A percentile compares a stretch with the other conserved stretches of the same genome.
phyloP scores from a whole-genome alignment of 768 basidiomycete genomes.

The Epithele typhae region DNA sequence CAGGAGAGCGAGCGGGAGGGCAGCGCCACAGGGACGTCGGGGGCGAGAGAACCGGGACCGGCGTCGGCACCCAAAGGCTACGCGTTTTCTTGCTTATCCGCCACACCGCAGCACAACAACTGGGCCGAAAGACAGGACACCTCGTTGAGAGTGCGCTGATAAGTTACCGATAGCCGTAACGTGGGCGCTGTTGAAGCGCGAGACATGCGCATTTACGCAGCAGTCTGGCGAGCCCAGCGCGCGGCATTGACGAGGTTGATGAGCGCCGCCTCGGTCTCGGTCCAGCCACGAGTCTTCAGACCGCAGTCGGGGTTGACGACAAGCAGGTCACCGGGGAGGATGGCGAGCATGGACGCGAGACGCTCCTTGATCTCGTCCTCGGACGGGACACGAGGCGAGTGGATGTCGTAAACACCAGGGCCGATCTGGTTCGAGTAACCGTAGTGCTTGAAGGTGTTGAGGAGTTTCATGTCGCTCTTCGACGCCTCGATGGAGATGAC shows the following conservation, averaged over 20 bases:
- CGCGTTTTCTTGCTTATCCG: conserved; percentile 16
- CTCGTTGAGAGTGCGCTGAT: conserved; percentile 30
- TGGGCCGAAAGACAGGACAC: conserved; percentile 27
- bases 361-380: conserved; percentile 94
- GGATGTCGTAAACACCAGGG: conserved; percentile 98
- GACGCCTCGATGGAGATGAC: conserved; percentile 99
- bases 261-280: conserved; percentile 91
- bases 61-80: conserved; percentile 17
- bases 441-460: conserved; percentile 91
- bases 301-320: conserved; percentile 98
- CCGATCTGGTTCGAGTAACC: conserved; percentile 98
- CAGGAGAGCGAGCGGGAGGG: no score
- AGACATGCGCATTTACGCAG: conserved; percentile 53
- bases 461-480: conserved; percentile 97
- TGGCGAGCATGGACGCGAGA: conserved; percentile 75
- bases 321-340: conserved; percentile 76
- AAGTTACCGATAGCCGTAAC: conserved; percentile 52
- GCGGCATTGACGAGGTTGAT: conserved; percentile 87
- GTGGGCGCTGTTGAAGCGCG: conserved; percentile 93
- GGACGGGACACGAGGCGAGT: conserved; percentile 96
- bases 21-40: no score
- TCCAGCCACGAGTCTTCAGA: conserved; percentile 98
- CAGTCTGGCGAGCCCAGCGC: conserved; percentile 85
- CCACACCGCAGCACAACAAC: conserved; percentile 14
- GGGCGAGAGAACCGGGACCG: neutral